Percentiles rank a stretch among this genome's conserved stretches.
These are phyloP conservation scores for Vaccinium macrocarpon DNA, from an alignment of 148 eudicot genomes.

Conservation along the genomic window DNA sequence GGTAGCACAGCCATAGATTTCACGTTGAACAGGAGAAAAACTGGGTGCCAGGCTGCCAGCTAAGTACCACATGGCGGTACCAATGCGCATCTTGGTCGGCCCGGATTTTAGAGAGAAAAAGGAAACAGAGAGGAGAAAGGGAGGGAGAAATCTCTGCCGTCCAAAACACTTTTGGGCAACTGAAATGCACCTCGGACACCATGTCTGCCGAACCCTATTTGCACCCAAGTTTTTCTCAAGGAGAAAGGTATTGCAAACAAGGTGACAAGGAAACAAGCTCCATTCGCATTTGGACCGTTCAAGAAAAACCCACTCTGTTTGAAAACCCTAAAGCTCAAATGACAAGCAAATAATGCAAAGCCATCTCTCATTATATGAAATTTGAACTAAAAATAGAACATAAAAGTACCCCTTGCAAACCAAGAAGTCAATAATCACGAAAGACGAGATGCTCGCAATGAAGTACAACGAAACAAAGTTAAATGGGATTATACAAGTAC, in stretches of 20 bases:
- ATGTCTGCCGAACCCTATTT: no score
- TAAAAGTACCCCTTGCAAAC: conserved; percentile 5
- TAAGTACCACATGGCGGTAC: no score
- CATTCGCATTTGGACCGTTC: background rate
- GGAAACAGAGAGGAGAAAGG: no score
- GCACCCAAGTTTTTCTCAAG: no score
- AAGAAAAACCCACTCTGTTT: background rate
- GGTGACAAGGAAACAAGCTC: background rate
- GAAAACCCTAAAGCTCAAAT: background rate
- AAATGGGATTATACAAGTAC: background rate
- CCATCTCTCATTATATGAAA: background rate
- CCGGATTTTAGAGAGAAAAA: no score
- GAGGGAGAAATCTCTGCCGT: no score
- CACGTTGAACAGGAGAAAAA: no score
- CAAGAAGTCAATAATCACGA: background rate
- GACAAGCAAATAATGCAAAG: background rate
- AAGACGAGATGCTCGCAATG: background rate
- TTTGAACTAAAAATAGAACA: conserved; percentile 5
- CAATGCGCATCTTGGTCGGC: no score
- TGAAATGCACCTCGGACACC: no score
- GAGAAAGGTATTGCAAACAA: background rate
- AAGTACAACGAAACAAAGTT: background rate
- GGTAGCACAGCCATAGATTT: no score
- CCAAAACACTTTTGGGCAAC: no score
- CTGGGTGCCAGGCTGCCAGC: no score